These are phyloP conservation scores for Backusella tuberculispora DNA, from an alignment of 192 early-diverging fungal species.

Conservation along the genomic window DNA sequence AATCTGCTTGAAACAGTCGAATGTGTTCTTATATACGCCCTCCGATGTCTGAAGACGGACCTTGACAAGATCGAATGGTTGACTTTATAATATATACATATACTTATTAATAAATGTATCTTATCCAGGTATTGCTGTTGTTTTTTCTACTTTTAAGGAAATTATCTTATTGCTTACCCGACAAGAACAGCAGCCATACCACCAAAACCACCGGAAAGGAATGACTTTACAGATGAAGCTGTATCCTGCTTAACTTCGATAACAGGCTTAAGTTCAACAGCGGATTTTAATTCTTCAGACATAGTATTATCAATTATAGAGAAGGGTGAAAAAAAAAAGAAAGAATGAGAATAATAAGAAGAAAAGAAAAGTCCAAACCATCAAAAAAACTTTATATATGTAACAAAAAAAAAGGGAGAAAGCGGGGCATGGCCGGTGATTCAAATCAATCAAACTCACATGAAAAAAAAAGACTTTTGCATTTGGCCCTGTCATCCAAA, in stretches of 20 bases:
- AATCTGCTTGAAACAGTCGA: slow-evolving; percentile 92
- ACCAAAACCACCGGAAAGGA: slow-evolving; percentile 92
- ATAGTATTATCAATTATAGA: neutral
- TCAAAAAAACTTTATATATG: slow-evolving; percentile 18
- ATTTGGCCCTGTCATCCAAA: slow-evolving; percentile 14
- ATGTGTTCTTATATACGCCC: slow-evolving; percentile 77
- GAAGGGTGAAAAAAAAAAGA: neutral
- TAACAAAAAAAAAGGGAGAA: neutral
- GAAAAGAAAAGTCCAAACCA: neutral
- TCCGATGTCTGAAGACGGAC: slow-evolving; percentile 94
- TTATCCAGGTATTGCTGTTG: neutral
- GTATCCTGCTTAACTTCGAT: slow-evolving; percentile 27
- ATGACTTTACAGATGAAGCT: slow-evolving; percentile 76
- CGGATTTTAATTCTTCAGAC: slow-evolving; percentile 21
- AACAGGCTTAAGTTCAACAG: neutral
- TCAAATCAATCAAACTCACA: neutral
- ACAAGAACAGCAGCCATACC: slow-evolving; percentile 82
- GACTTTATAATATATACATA: slow-evolving; percentile 42
- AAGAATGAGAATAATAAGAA: slow-evolving; percentile 11
- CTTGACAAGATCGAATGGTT: slow-evolving; percentile 91
- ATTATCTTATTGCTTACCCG: slow-evolving; percentile 48
- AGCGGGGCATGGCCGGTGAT: neutral
- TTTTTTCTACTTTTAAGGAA: neutral
- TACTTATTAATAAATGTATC: neutral
- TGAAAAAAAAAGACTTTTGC: neutral